These are phyloP conservation scores for Blastobotrys capitulatus DNA, from an alignment of 1,139 yeast genomes.

Conservation along the genomic window DNA sequence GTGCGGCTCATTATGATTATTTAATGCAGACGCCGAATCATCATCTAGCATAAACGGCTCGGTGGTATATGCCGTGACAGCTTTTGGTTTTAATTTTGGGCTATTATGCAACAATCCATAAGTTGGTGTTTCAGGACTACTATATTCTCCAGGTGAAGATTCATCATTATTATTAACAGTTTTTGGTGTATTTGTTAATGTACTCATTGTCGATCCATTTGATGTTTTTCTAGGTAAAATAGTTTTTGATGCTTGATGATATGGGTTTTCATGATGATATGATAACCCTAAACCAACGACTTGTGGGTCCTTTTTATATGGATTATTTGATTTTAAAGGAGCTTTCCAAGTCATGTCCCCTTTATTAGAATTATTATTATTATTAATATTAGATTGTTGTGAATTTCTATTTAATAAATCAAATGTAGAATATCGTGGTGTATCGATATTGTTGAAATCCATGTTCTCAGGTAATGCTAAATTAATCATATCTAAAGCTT, in stretches of 20 bases:
- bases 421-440: not conserved
- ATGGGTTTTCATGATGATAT: not conserved
- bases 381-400: not conserved
- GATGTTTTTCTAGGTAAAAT: slow-evolving; percentile 1
- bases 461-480: slow-evolving; percentile 3
- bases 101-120: slow-evolving; percentile 2
- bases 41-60: not conserved
- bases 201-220: not conserved
- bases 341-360: not conserved
- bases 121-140: slow-evolving; percentile 4
- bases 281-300: slow-evolving; percentile 7
- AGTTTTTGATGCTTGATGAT: not conserved
- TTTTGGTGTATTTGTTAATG: not conserved
- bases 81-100: not conserved
- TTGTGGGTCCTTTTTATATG: not conserved
- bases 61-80: slow-evolving; percentile 2
- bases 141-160: not conserved
- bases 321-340: not conserved
- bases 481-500: not conserved
- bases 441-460: slow-evolving; percentile 1
- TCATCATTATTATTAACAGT: not conserved
- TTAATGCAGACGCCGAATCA: too few species aligned
- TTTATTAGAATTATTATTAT: not conserved
- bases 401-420: not conserved
- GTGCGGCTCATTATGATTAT: not conserved